Percentiles rank a stretch among this genome's conserved stretches.
These are phyloP conservation scores for Kodamaea hsintzibuensis DNA, from an alignment of 805 yeast genomes.

Conservation along the genomic window DNA sequence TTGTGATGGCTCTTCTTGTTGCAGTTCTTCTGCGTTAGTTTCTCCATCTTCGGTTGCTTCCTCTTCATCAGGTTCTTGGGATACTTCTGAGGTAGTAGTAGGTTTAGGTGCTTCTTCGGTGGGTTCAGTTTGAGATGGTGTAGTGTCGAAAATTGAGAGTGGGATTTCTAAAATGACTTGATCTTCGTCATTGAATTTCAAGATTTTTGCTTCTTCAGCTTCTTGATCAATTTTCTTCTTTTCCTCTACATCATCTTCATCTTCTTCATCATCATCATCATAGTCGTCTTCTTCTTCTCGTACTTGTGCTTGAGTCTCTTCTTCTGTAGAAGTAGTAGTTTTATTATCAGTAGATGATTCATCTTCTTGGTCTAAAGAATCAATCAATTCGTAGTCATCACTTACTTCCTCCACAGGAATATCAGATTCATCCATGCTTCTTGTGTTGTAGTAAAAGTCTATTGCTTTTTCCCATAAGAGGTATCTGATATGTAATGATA, in stretches of 20 bases:
- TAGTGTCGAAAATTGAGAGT: constrained; percentile 21
- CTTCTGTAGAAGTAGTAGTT: background rate
- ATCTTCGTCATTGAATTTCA: constrained; percentile 27
- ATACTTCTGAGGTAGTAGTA: background rate
- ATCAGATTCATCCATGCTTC: constrained; percentile 11
- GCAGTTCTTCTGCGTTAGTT: background rate
- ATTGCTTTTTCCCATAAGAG: constrained; percentile 73
- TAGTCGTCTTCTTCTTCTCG: constrained; percentile 41
- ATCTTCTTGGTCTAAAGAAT: constrained; percentile 29
- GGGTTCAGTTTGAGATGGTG: background rate
- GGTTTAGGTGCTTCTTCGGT: background rate
- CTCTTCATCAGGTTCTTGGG: background rate
- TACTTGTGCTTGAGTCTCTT: constrained; percentile 11
- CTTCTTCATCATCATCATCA: constrained; percentile 19
- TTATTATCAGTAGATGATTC: constrained; percentile 17
- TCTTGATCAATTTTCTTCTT: constrained; percentile 19
- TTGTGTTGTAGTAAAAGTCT: constrained; percentile 41
- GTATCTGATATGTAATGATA: constrained; percentile 66
- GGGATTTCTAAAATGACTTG: constrained; percentile 38
- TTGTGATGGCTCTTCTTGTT: background rate
- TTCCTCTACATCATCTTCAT: constrained; percentile 25
- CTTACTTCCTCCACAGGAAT: constrained; percentile 31
- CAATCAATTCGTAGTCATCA: constrained; percentile 38
- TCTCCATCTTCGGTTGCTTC: constrained; percentile 7
- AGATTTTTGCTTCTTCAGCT: constrained; percentile 8